Percentiles rank a stretch among this genome's conserved stretches.
Conservation (phyloP, 1,284 basidiomycete genomes). For the Neotropicomus parvogracilis region DNA sequence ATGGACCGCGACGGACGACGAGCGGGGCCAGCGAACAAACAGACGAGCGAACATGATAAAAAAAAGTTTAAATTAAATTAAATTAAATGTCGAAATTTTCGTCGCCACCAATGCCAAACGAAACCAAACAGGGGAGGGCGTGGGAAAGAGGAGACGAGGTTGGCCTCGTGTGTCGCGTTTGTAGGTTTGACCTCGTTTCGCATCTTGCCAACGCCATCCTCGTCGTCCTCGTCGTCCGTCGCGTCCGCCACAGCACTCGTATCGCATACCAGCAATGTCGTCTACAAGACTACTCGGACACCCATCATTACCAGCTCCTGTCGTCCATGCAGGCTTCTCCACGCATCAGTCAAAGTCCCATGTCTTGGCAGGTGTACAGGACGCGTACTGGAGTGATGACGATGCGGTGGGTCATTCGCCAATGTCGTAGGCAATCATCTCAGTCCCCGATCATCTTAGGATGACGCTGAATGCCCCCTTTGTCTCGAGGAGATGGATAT, state of each 20-base stretch:
- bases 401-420: slow-evolving; percentile 55
- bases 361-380: slow-evolving; percentile 86
- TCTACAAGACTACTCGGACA: slow-evolving; percentile 46
- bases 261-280: slow-evolving; percentile 36
- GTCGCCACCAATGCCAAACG: slow-evolving; percentile 26
- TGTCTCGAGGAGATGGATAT: slow-evolving; percentile 99
- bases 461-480: slow-evolving; percentile 96
- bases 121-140: slow-evolving; percentile 19
- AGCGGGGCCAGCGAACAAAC: slow-evolving; percentile 26
- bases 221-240: slow-evolving; percentile 14
- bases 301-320: slow-evolving; percentile 67
- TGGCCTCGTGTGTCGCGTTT: slow-evolving; percentile 29
- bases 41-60: slow-evolving; percentile 27
- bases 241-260: slow-evolving; percentile 1
- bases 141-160: slow-evolving; percentile 22
- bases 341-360: slow-evolving; percentile 76
- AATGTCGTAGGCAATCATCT: slow-evolving; percentile 14
- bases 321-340: slow-evolving; percentile 63
- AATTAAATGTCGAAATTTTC: neutral
- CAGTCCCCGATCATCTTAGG: slow-evolving; percentile 47
- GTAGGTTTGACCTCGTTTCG: slow-evolving; percentile 11
- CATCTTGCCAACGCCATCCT: slow-evolving; percentile 13
- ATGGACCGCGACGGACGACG: slow-evolving; percentile 14
- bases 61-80: neutral
- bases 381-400: slow-evolving; percentile 98